Evolutionary conservation across 2,329 filamentous ascomycete genomes (phyloP).

Genomic region (Fusarium drepaniforme): DNA sequence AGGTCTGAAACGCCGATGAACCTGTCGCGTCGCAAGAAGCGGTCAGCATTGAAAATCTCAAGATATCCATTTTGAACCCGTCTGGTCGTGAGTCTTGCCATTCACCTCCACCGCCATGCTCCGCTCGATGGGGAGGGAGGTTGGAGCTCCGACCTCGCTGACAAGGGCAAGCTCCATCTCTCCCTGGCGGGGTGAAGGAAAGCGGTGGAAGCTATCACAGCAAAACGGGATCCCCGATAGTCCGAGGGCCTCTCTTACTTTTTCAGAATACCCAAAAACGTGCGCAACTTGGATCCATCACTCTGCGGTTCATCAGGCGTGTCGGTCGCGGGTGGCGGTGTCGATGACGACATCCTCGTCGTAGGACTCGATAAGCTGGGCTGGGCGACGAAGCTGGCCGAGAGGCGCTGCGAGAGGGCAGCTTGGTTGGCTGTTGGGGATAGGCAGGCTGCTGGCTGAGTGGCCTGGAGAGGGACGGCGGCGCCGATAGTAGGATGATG

Average conservation of each 20-base stretch:
- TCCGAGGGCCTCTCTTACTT: slow-evolving; percentile 70
- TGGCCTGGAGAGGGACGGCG: background rate
- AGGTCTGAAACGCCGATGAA: slow-evolving; percentile 98
- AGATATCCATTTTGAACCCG: slow-evolving; percentile 6
- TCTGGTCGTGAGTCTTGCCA: slow-evolving; percentile 13
- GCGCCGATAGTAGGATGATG: slow-evolving; percentile 1
- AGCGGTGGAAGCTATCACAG: slow-evolving; percentile 32
- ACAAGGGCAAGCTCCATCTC: slow-evolving; percentile 4
- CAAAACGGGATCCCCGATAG: slow-evolving; percentile 4
- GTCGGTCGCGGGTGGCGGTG: slow-evolving; percentile 48
- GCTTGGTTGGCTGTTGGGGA: background rate
- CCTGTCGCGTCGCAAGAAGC: slow-evolving; percentile 59
- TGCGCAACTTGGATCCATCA: slow-evolving; percentile 89
- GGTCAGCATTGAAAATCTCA: slow-evolving; percentile 43
- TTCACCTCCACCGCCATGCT: slow-evolving; percentile 28
- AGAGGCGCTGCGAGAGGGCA: background rate
- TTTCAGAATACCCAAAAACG: slow-evolving; percentile 87
- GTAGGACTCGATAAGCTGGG: slow-evolving; percentile 16
- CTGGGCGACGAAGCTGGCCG: slow-evolving; percentile 1
- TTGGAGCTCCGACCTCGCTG: slow-evolving; percentile 33
- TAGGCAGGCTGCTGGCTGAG: background rate
- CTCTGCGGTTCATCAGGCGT: slow-evolving; percentile 66
- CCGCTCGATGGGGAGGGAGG: slow-evolving; percentile 20
- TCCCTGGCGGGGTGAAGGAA: background rate
- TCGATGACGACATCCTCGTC: slow-evolving; percentile 54